Percentiles rank a stretch among this genome's conserved stretches.
phyloP scores from a whole-genome alignment of 768 basidiomycete genomes.

The Strobilomyces dryophilus region DNA sequence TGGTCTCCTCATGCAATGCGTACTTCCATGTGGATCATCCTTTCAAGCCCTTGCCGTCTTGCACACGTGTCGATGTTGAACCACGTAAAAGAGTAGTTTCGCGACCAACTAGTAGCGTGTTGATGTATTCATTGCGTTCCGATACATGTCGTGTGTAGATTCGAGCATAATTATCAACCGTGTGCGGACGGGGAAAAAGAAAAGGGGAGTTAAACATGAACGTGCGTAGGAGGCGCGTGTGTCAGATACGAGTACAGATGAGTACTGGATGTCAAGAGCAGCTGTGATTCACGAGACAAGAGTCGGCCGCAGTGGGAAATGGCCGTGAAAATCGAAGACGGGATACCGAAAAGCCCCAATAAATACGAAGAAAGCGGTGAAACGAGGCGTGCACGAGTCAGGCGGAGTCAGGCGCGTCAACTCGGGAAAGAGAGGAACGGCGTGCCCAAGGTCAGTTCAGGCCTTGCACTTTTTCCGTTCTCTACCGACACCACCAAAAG shows the following conservation, averaged over 20 bases:
- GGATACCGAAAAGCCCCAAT: constrained; percentile 9
- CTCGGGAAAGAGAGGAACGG: constrained; percentile 17
- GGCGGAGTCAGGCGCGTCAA: constrained; percentile 6
- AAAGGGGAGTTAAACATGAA: not conserved
- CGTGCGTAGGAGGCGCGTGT: constrained; percentile 9
- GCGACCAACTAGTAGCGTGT: constrained; percentile 2
- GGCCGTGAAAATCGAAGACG: constrained; percentile 7
- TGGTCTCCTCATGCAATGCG: too few species aligned
- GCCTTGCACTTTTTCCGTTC: constrained; percentile 73
- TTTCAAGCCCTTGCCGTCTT: constrained; percentile 4
- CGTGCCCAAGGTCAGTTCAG: constrained; percentile 29
- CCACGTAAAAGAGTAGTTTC: not conserved
- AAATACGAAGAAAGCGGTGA: constrained; percentile 14
- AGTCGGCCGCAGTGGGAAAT: not conserved
- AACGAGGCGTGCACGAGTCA: constrained; percentile 3
- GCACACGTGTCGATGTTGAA: not conserved
- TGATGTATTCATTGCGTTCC: constrained; percentile 4
- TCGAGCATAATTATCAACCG: constrained; percentile 14
- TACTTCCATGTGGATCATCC: not conserved
- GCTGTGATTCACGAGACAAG: constrained; percentile 2
- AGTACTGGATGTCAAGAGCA: constrained; percentile 5
- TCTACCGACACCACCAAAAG: constrained; percentile 86
- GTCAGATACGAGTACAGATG: constrained; percentile 23
- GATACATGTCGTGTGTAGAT: constrained; percentile 20
- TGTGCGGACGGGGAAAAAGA: not conserved